Base-by-base conservation (phyloP, 495 filamentous ascomycete species). In the Pseudoneurospora amorphoporcata region DNA sequence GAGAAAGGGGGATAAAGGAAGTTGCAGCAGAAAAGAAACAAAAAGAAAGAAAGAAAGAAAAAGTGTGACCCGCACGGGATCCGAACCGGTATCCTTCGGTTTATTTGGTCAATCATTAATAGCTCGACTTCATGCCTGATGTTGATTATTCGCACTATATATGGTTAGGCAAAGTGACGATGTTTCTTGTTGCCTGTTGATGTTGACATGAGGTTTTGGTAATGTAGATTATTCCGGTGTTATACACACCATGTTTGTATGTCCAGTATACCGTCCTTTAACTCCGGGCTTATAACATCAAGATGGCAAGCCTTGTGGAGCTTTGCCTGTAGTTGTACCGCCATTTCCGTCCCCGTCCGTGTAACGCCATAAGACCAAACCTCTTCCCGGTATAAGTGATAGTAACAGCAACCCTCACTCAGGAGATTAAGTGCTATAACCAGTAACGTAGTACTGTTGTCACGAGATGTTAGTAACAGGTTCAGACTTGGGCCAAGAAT, bases 361-460 rank as follows among this genome's bases (percentile, higher is more conserved):
- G 23, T 35, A 37, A 58, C 70, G 16, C 37, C 43, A 10, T 68
- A 37, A 17, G 43, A 65, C 39, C 16, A 39, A 19, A 38, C 9
- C 14, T 61, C 35, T 37, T 39, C 29, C 39, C 4, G 39, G 29
- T 70, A 53, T 72, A 32, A 1, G 23, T 23, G 1, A 7, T 10
- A 9, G 4, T 8, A 19, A 2, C 16, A 19, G 12, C 0, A 19
- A 29, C 32, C 16, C 8, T 35, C n/a, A 9, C 65, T 4, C 4
- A 1, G 10, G 12, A 23, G 8, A 8, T 75, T 37, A 76, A 38
- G 65, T 10, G 37, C 70, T 76, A 71, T 73, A 75, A 16, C 71
- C 69, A 4, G 74, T 69, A 17, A 76, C 71, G 38, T 76, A 74
- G 42, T 76, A 76, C 75, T 76, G 47, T 14, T 14, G 53, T 40